Percentiles rank a stretch among this genome's conserved stretches.
phyloP scores from a whole-genome alignment of 2,329 filamentous ascomycete species.

The Colletotrichum sp. region DNA sequence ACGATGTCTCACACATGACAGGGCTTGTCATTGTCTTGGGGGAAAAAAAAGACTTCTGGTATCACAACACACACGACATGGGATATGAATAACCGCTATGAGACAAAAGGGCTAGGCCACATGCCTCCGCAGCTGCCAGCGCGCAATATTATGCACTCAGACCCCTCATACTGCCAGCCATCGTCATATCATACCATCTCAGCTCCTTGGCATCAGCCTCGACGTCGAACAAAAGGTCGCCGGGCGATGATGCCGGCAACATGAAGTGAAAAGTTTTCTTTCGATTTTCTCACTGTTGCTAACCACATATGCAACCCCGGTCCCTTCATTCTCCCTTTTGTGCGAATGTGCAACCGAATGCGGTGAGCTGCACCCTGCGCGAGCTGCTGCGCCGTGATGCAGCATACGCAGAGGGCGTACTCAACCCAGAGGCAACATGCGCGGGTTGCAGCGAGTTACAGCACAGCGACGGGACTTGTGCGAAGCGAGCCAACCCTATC shows the following conservation, averaged over 20 bases:
- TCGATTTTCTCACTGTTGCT: neutral
- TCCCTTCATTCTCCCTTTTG: neutral
- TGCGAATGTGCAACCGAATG: neutral
- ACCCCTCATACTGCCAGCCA: neutral
- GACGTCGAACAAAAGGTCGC: neutral
- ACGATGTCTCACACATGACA: neutral
- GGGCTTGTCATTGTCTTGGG: neutral
- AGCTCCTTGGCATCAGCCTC: slow-evolving; percentile 2
- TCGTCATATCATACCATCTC: neutral
- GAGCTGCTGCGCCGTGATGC: neutral
- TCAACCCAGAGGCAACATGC: neutral
- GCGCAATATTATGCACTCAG: neutral
- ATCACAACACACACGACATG: neutral
- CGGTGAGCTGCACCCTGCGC: neutral
- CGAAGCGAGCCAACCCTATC: neutral
- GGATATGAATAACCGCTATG: neutral
- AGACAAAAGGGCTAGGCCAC: neutral
- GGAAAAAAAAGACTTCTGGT: neutral
- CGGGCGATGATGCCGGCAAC: neutral
- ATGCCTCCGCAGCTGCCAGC: neutral
- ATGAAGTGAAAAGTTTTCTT: neutral
- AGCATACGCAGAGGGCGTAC: neutral
- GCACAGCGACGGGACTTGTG: neutral
- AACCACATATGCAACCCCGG: neutral
- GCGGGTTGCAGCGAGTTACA: neutral